A percentile compares a stretch with the other conserved stretches of the same genome.
Evolutionary conservation across 345 rosid genomes (phyloP).

Genomic region (Salix viminalis): DNA sequence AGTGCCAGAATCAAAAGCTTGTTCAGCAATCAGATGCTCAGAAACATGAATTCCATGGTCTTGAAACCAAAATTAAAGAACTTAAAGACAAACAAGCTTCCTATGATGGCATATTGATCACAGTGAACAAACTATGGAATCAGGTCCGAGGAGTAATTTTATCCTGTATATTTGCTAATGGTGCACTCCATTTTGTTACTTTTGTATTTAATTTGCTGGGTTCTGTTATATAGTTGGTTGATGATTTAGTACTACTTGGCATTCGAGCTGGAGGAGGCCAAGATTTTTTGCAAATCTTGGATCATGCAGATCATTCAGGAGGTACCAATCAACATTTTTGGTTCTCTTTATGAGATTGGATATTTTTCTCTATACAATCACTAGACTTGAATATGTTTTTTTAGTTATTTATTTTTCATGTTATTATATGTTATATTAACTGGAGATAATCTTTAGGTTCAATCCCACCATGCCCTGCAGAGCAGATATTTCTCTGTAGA

Average conservation of each 20-base stretch:
- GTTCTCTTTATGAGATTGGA: not conserved
- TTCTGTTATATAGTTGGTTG: conserved; percentile 62
- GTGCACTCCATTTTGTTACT: not conserved
- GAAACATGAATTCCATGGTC: conserved; percentile 63
- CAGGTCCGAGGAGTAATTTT: conserved; percentile 39
- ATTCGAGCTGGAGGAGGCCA: conserved; percentile 61
- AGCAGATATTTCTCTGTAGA: conserved; percentile 80
- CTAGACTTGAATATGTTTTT: not conserved
- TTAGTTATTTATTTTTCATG: too few relatives aligned
- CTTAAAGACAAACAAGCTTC: conserved; percentile 53
- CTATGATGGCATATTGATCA: conserved; percentile 58
- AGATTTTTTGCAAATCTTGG: conserved; percentile 41
- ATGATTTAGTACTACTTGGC: conserved; percentile 75
- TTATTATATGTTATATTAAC: conserved; percentile 11
- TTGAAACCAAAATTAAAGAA: conserved; percentile 54
- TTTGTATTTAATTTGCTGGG: not conserved
- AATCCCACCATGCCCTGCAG: conserved; percentile 64
- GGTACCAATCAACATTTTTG: conserved; percentile 37
- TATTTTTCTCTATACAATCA: not conserved
- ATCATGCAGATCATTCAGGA: conserved; percentile 37
- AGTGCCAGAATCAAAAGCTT: conserved; percentile 74
- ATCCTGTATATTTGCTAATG: not conserved
- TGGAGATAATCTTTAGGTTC: conserved; percentile 43
- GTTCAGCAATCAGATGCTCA: conserved; percentile 73
- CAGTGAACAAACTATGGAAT: conserved; percentile 67